phyloP scores from a whole-genome alignment of 1,284 basidiomycete genomes.

The Tilletia walkeri region DNA sequence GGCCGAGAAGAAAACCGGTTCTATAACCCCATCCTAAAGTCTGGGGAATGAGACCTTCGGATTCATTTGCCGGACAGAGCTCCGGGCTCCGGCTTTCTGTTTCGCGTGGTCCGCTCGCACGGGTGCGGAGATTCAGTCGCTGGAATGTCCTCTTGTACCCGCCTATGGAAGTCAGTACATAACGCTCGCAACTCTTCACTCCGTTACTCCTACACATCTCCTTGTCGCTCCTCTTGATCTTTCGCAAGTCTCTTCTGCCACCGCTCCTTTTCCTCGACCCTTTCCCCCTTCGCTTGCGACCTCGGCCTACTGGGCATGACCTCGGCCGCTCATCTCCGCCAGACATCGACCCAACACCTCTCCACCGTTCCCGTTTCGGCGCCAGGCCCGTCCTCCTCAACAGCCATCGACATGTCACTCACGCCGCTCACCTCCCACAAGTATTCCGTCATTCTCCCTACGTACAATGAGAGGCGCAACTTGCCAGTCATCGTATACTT shows the following conservation, averaged over 20 bases:
- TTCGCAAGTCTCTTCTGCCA: background rate
- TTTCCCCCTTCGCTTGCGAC: background rate
- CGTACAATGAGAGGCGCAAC: constrained; percentile 89
- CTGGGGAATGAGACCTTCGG: too few species aligned
- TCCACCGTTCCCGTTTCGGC: constrained; percentile 16
- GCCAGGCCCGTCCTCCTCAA: background rate
- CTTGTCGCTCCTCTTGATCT: background rate
- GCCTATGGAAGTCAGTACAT: too few species aligned
- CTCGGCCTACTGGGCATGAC: constrained; percentile 7
- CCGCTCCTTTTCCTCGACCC: background rate
- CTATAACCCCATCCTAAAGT: too few species aligned
- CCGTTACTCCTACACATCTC: too few species aligned
- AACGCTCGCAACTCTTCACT: too few species aligned
- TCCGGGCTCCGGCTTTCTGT: too few species aligned
- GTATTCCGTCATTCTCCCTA: constrained; percentile 73
- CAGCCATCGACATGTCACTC: constrained; percentile 17
- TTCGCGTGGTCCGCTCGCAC: too few species aligned
- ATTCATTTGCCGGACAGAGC: too few species aligned
- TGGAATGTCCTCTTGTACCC: too few species aligned
- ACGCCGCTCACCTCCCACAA: constrained; percentile 13
- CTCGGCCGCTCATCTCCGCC: constrained; percentile 16
- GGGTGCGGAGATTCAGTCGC: too few species aligned
- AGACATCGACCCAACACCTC: constrained; percentile 4
- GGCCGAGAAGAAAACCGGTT: too few species aligned
- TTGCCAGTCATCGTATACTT: constrained; percentile 68